Base-by-base conservation (phyloP, 352 stramenopile species). In the Plasmopara halstedii region DNA sequence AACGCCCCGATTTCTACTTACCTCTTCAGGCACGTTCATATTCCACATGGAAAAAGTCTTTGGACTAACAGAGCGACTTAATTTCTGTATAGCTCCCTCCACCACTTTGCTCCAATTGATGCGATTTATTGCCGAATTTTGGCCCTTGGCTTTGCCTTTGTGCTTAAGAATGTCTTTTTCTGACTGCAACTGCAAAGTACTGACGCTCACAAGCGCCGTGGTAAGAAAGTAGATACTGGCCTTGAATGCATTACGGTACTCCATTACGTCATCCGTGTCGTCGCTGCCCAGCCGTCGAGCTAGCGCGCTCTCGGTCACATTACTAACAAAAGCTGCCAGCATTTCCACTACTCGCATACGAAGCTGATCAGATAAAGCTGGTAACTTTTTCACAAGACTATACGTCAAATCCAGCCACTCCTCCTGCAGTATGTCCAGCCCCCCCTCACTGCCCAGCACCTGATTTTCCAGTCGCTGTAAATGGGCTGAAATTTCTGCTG, bases 21-120 rank as follows among this genome's bases (percentile, higher is more conserved):
- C 75, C 62, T 88, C 79, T 46, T 91, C 79, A 1, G 79, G 79
- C 4, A 85, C 53, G 17, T 85, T 87, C 74, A 87, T 88, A 35
- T 73, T 72, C 79, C 79, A 91, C 39, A 91, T 65, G 14, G 55
- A 50, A 33, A 88, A 88, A 2, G 68, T 85, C 29, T 73, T 58
- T 8, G 78, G 61, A 48, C 61, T 73, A 22, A 89, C 64, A 6
- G 74, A 87, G 22, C 75, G 77, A 27, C 42, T 77, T 11, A 89
- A 69, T 26, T 70, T 68, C 3, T 73, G 56, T 36, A 87, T 59
- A 13, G 70, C 67, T 9, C 53, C 70, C 34, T 88, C 77, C 17
- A 83, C 58, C 20, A 83, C 70, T 50, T 83, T 83, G 15, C 58
- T 62, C 77, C 77, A 88, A 38, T 82, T 68, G 21, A 80, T 61